Conservation (phyloP, 2,329 filamentous ascomycete genomes). For the Ascochyta fabae region DNA sequence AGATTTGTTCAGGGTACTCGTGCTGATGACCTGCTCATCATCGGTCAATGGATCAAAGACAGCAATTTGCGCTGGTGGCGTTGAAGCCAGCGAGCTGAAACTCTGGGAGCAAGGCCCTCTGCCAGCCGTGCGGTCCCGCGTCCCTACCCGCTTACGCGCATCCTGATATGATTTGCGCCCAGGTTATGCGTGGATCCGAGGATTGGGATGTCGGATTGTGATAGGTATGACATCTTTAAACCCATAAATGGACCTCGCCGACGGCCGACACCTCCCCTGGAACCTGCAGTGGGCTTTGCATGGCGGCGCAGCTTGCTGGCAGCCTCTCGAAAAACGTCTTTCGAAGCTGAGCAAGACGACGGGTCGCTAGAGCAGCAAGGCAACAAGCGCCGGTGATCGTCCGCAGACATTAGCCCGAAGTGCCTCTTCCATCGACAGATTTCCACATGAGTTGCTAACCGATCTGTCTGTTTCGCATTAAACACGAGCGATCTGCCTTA, state of each 20-base stretch:
- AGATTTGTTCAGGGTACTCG: slow-evolving; percentile 14
- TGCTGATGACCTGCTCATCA: slow-evolving; percentile 11
- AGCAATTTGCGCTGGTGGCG: slow-evolving; percentile 28
- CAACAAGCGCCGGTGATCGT: slow-evolving; percentile 25
- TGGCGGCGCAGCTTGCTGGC: slow-evolving; percentile 10
- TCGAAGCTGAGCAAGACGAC: neutral
- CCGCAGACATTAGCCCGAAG: slow-evolving; percentile 10
- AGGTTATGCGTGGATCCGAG: slow-evolving; percentile 37
- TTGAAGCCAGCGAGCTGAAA: slow-evolving; percentile 27
- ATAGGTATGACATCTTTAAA: slow-evolving; percentile 39
- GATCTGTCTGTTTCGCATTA: slow-evolving; percentile 4
- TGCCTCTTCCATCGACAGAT: slow-evolving; percentile 13
- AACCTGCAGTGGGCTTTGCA: slow-evolving; percentile 11
- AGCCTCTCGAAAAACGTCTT: slow-evolving; percentile 5
- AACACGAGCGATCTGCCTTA: slow-evolving; percentile 9
- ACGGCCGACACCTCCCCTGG: slow-evolving; percentile 22
- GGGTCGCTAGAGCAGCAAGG: slow-evolving; percentile 2
- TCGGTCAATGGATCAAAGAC: slow-evolving; percentile 12
- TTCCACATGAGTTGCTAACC: neutral
- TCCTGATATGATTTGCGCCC: slow-evolving; percentile 41
- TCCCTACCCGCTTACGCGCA: slow-evolving; percentile 24
- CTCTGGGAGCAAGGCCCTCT: slow-evolving; percentile 15
- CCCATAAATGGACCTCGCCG: slow-evolving; percentile 29
- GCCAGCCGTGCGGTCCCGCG: slow-evolving; percentile 22
- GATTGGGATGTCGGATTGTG: slow-evolving; percentile 35